Evolutionary conservation across 192 early-diverging fungal genomes (phyloP), one percentile per base, ranked within the genome.

Genomic region (Gonapodya prolifera): DNA sequence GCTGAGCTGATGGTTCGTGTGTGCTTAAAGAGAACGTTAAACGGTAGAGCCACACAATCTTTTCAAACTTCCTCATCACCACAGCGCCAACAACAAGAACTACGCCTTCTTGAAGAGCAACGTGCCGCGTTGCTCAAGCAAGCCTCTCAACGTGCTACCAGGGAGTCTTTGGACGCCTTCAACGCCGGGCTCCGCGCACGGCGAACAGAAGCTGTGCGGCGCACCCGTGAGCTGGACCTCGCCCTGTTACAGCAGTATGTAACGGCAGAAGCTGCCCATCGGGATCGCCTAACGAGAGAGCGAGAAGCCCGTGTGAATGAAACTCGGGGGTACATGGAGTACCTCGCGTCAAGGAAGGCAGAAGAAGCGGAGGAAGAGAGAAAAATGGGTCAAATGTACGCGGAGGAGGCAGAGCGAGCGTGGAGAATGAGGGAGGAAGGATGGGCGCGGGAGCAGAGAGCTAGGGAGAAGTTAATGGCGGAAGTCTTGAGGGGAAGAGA

Each of bases 391-490:
- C 33, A 75, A 30, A 69, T 84, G 69, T 81, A 88, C 78, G 79
- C 75, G 23, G 81, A 80, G 34, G 87, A 86, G 34, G 70, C 77
- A 34, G 82, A 84, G 17, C 85, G 82, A 82, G 86, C 85, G 1
- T 88, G 87, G 87, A 69, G 78, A 45, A 32, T 69, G 1, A 80
- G 87, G 23, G 79, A 84, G 1, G 87, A 88, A 34, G 86, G 85
- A 34, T 88, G 85, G 84, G 74, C 79, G 30, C 79, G 77, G 36
- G 85, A 88, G 75, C 85, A 87, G 76, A 30, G 36, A 33, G 87
- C 87, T 0, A 79, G 87, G 31, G 85, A 88, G 77, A 76, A 76
- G 33, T 76, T 88, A 1, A 88, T 88, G 87, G 69, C 82, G 35
- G 85, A 86, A 69, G 87, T 88, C 28, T 74, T 88, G 0, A 76